Base-by-base conservation (phyloP, 2,329 filamentous ascomycete species). In the Colletotrichum theobromicola region DNA sequence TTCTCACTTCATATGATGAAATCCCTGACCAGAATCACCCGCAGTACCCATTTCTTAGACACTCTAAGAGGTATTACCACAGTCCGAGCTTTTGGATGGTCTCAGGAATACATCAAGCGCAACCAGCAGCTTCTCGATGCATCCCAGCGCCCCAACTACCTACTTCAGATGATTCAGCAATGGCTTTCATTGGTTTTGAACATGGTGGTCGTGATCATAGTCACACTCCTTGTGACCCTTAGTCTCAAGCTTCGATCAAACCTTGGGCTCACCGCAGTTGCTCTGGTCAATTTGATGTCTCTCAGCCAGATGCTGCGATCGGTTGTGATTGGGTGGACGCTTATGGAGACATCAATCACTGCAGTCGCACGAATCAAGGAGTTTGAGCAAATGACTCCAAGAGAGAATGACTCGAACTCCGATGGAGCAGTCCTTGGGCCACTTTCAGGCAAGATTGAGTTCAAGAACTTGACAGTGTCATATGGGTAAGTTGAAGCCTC, bases 121-220 rank as follows among this genome's bases (percentile, higher is more conserved):
- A 91, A 89, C 74, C 80, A 85, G 30, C 69, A 77, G 2, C 83
- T 92, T 0, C 81, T 92, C 2, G 87, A 92, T 76, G 82, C 80
- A 3, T 91, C 89, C 0, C 90, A 92, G 74, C 81, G 86, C 9
- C 90, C 91, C 1, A 88, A 87, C 2, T 93, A 92, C 77, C 84
- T 91, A 0, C 83, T 92, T 2, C 86, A 85, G 61, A 88, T 88
- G 78, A 87, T 92, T 34, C 91, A 93, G 78, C 85, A 87, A 62
- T 93, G 91, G 90, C 84, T 92, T 1, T 84, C 79, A 0, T 82
- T 92, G 1, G 85, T 87, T 0, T 81, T 92, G 15, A 46, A 46
- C 10, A 21, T 46, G 42, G 42, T 46, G n/a, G 42, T 46, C 10
- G 42, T 46, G 42, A n/a, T 46, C 18, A 46, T 46, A 21, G 42